phyloP scores from a whole-genome alignment of 2,329 filamentous ascomycete species.

The Monosporascus cannonballus region DNA sequence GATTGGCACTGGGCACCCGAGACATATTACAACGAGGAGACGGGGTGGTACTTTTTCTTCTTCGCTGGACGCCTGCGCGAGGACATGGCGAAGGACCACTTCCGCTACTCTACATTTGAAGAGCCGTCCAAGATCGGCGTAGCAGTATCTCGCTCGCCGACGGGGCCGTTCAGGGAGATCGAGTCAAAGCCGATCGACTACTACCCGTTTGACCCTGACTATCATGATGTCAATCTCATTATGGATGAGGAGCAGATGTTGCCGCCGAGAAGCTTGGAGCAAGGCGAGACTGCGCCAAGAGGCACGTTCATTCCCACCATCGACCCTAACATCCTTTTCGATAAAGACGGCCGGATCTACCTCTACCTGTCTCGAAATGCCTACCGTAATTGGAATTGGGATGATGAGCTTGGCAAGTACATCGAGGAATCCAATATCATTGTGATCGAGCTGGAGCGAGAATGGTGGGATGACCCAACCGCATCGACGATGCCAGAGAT shows the following conservation, averaged over 20 bases:
- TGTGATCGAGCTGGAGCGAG: constrained; percentile 27
- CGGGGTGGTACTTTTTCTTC: constrained; percentile 32
- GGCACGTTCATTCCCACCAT: constrained; percentile 29
- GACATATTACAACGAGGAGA: constrained; percentile 29
- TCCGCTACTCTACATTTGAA: constrained; percentile 28
- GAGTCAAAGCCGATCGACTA: constrained; percentile 26
- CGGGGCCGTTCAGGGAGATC: constrained; percentile 28
- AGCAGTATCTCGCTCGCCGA: constrained; percentile 28
- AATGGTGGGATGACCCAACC: constrained; percentile 29
- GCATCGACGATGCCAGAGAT: constrained; percentile 30
- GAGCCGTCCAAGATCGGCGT: constrained; percentile 31
- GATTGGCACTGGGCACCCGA: constrained; percentile 32
- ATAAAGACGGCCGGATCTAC: constrained; percentile 9
- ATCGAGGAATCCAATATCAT: constrained; percentile 33
- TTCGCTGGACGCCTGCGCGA: constrained; percentile 28
- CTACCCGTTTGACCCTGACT: constrained; percentile 29
- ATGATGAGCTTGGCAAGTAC: constrained; percentile 26
- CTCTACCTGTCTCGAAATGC: constrained; percentile 29
- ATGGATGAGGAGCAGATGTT: constrained; percentile 30
- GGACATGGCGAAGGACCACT: constrained; percentile 26
- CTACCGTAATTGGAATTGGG: constrained; percentile 33
- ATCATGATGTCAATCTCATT: constrained; percentile 31
- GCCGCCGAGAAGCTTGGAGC: constrained; percentile 20
- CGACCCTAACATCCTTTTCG: constrained; percentile 11
- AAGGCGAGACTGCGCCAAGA: constrained; percentile 24